These are phyloP conservation scores for Helianthus tuberosus DNA, from an alignment of 129 eudicot genomes.

Conservation along the genomic window DNA sequence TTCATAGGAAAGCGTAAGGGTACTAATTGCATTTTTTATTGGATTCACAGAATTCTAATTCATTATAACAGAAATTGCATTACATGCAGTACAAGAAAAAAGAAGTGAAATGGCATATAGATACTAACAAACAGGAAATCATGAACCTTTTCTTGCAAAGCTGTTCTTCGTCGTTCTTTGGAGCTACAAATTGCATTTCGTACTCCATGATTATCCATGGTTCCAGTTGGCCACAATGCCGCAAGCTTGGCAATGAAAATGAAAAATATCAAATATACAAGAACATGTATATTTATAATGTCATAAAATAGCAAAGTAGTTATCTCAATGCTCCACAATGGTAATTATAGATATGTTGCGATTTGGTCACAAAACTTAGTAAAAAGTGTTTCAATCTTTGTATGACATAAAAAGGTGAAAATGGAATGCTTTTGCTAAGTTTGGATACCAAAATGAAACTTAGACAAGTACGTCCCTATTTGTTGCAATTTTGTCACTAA, in stretches of 20 bases:
- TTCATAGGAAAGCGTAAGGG: conserved; percentile 4
- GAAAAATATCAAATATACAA: neutral
- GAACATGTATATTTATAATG: conserved; percentile 5
- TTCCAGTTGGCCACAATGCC: conserved; percentile 32
- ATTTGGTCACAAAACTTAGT: neutral
- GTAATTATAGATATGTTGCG: neutral
- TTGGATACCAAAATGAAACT: neutral
- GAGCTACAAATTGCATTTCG: conserved; percentile 26
- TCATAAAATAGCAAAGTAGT: neutral
- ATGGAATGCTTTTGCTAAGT: neutral
- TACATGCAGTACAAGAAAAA: too few relatives aligned
- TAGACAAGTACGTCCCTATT: neutral
- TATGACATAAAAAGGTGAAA: neutral
- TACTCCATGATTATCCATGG: conserved; percentile 34
- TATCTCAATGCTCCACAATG: neutral
- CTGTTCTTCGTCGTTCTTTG: conserved; percentile 27
- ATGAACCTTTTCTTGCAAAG: conserved; percentile 16
- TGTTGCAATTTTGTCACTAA: too few relatives aligned
- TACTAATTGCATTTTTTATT: neutral
- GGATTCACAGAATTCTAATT: neutral
- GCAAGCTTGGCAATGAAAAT: conserved; percentile 22
- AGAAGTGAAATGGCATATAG: too few relatives aligned
- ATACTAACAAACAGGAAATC: neutral
- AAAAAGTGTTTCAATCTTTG: neutral
- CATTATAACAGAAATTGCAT: neutral